Evolutionary conservation across 768 basidiomycete genomes (phyloP), one percentile per base, ranked within the genome.

Genomic region (Rubroboletus pulcherrimus): DNA sequence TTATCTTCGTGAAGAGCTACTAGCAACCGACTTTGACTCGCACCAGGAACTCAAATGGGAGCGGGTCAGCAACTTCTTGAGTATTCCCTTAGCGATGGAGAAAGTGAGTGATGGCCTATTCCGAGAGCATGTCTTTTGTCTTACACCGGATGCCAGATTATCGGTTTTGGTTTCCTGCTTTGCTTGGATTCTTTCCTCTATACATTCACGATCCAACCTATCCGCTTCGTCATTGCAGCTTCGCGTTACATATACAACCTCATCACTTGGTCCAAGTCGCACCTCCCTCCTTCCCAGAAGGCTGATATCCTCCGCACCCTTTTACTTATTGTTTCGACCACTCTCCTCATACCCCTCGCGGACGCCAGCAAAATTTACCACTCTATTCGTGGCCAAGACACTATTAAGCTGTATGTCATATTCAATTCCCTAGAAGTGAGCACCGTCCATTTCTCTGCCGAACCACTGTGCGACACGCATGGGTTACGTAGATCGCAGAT

Each of bases 291-390:
- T 33, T 85, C 93, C 2, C 93, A 95, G 66, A 96, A 98, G 68
- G 92, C 93, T 3, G 94, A 97, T 70, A 81, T 99, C 12, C 73
- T 97, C n/a, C 84, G 92, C 45, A 81, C 83, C 26, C 73, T 92
- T 9, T 77, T 99, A 3, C 79, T 99, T 21, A 67, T 87, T 1
- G 68, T 86, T 29, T 90, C 94, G 0, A 80, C 94, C 45, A 60
- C 84, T 17, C 79, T 95, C 21, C 77, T 98, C 5, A 79, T 85
- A 34, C 86, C 89, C 2, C 78, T 94, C 39, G 94, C 95, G 7
- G 96, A 99, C 67, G 90, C 93, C 10, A 96, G 93, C 73, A 94
- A 95, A 76, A 96, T 99, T 62, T 99, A 99, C 64, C 97, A 99
- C 66, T 89, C 88, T 15, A 98, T 99, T 53, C 86, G 97, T 21